A percentile compares a stretch with the other conserved stretches of the same genome.
Evolutionary conservation across 768 basidiomycete genomes (phyloP).

Genomic region (Strobilomyces dryophilus): DNA sequence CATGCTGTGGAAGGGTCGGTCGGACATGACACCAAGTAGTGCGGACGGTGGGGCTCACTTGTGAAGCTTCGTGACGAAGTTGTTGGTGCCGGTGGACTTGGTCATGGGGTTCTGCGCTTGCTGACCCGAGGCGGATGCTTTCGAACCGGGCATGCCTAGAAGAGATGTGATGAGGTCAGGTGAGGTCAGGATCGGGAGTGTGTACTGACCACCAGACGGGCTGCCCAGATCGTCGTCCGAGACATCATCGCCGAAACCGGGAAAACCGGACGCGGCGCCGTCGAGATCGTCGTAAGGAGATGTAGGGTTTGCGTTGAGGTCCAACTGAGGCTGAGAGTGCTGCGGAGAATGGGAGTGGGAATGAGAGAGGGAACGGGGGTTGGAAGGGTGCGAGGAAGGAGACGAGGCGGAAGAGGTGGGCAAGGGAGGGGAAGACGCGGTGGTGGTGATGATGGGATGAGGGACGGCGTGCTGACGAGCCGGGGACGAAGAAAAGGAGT

Average conservation of each 20-base stretch:
- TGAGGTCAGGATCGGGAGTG: not conserved
- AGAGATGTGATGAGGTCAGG: not conserved
- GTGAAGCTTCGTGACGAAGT: constrained; percentile 87
- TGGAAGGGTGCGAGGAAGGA: constrained; percentile 23
- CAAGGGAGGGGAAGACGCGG: constrained; percentile 26
- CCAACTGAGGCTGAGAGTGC: constrained; percentile 23
- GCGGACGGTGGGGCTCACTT: constrained; percentile 48
- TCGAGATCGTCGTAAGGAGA: constrained; percentile 59
- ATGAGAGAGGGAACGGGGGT: constrained; percentile 13
- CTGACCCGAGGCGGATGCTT: constrained; percentile 15
- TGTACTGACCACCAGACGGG: constrained; percentile 10
- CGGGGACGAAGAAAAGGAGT: constrained; percentile 20
- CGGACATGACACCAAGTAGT: not conserved
- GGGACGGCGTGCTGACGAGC: constrained; percentile 13
- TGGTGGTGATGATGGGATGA: constrained; percentile 32
- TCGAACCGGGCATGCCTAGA: constrained; percentile 11
- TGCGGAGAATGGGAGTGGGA: constrained; percentile 21
- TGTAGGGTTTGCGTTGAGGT: constrained; percentile 22
- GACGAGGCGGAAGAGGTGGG: constrained; percentile 23
- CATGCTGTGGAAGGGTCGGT: constrained; percentile 50
- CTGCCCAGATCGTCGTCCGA: constrained; percentile 25
- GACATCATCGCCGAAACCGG: constrained; percentile 18
- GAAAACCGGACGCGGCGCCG: constrained; percentile 34
- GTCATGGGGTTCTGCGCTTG: constrained; percentile 53
- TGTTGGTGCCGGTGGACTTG: constrained; percentile 67